Percentiles rank a stretch among this genome's conserved stretches.
phyloP scores from a whole-genome alignment of 139 green algal species.

The Closterium sp. region DNA sequence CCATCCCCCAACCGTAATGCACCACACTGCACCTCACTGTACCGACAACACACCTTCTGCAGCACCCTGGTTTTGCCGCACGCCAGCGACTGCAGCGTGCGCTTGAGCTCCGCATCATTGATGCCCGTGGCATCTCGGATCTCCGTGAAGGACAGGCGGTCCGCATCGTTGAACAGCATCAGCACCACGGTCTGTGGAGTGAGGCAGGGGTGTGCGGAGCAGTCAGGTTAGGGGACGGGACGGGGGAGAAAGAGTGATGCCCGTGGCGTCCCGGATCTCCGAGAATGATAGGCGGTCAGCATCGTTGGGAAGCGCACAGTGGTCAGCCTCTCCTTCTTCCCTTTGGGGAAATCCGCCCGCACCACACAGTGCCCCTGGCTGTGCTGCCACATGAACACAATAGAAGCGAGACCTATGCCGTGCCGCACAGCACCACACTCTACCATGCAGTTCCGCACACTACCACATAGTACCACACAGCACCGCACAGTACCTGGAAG shows the following conservation, averaged over 20 bases:
- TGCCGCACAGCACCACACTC: too few relatives aligned
- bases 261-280: too few relatives aligned
- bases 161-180: constrained; percentile 89
- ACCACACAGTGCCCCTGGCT: constrained; percentile 81
- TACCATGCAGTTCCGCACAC: too few relatives aligned
- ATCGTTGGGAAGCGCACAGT: constrained; percentile 92
- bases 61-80: too few relatives aligned
- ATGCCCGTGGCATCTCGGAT: constrained; percentile 63
- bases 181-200: constrained; percentile 85
- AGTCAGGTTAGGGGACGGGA: neutral
- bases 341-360: constrained; percentile 71
- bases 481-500: constrained; percentile 63
- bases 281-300: constrained; percentile 65
- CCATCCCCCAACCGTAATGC: constrained; percentile 42
- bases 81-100: too few relatives aligned
- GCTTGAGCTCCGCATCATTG: constrained; percentile 86
- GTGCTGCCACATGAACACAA: constrained; percentile 86
- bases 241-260: neutral
- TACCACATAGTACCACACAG: too few relatives aligned
- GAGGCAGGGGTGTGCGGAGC: too few relatives aligned
- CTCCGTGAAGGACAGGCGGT: constrained; percentile 71
- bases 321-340: constrained; percentile 81
- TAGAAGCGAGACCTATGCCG: too few relatives aligned
- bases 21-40: too few relatives aligned
- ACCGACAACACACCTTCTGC: neutral